phyloP scores from a whole-genome alignment of 345 rosid species.

The Heritiera littoralis region DNA sequence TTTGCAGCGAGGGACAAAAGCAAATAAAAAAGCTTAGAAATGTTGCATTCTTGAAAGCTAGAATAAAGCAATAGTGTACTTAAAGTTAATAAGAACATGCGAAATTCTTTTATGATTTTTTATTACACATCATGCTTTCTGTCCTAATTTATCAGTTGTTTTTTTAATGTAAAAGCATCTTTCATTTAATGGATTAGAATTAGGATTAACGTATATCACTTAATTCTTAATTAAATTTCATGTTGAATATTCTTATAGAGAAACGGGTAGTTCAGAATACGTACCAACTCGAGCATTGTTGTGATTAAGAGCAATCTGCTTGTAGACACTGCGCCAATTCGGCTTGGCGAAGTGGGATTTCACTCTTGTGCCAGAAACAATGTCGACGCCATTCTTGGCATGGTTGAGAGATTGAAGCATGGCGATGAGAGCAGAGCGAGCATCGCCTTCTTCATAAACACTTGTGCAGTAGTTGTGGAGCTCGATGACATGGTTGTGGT shows the following conservation, averaged over 20 bases:
- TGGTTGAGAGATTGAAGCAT: slow-evolving; percentile 80
- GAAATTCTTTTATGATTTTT: no score
- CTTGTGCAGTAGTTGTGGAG: slow-evolving; percentile 80
- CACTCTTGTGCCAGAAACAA: slow-evolving; percentile 78
- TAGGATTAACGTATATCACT: no score
- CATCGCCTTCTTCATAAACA: slow-evolving; percentile 85
- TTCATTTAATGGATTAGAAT: not conserved
- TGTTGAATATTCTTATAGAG: not conserved
- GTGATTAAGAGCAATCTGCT: slow-evolving; percentile 63
- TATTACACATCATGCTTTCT: no score
- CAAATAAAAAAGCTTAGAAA: not conserved
- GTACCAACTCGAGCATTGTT: slow-evolving; percentile 64
- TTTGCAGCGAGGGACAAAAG: no score
- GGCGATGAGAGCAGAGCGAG: slow-evolving; percentile 74
- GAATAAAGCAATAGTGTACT: no score
- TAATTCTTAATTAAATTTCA: not conserved
- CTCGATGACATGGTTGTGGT: slow-evolving; percentile 62
- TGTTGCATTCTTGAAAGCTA: not conserved
- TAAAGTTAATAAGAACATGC: no score
- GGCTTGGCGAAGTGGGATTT: slow-evolving; percentile 85
- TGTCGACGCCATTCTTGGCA: slow-evolving; percentile 71
- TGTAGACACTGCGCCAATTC: slow-evolving; percentile 71
- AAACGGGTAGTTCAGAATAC: slow-evolving; percentile 20
- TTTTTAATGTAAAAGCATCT: not conserved
- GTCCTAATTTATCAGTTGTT: no score